Percentiles rank a stretch among this genome's conserved stretches.
Conservation (phyloP, 495 filamentous ascomycete species). For the Tricharina praecox region DNA sequence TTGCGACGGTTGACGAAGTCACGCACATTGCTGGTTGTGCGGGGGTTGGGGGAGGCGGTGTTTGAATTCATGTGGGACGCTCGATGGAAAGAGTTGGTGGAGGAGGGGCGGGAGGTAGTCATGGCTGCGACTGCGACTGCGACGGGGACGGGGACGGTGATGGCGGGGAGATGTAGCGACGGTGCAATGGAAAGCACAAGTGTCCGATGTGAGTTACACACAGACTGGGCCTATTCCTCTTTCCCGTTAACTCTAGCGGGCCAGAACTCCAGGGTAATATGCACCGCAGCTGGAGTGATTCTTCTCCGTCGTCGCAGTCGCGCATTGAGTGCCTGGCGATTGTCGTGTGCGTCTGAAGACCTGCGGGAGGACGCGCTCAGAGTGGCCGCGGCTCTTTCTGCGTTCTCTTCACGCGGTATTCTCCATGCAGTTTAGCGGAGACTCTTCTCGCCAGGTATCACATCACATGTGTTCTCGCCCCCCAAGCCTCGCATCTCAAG, state of each 20-base stretch:
- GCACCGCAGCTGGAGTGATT: not conserved
- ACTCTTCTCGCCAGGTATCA: no score
- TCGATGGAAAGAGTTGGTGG: not conserved
- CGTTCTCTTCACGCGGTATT: no score
- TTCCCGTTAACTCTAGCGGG: not conserved
- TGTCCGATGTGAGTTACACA: not conserved
- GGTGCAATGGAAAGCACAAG: not conserved
- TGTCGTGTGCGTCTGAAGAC: no score
- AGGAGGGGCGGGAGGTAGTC: not conserved
- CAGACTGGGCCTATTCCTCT: not conserved
- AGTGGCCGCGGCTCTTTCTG: not conserved
- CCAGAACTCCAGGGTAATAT: not conserved
- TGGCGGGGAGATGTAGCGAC: not conserved
- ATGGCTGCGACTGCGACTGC: not conserved
- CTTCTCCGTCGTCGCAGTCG: not conserved
- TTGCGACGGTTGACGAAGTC: slow-evolving; percentile 1
- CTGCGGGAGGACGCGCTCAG: not conserved
- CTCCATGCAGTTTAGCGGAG: no score
- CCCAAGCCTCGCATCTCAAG: not conserved
- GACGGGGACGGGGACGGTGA: not conserved
- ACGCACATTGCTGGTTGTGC: not conserved
- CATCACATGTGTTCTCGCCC: not conserved
- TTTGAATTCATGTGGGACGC: not conserved
- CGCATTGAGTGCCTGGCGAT: no score
- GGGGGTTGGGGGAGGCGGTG: not conserved